phyloP scores from a whole-genome alignment of 2,329 filamentous ascomycete genomes.

The Herpomyces periplanetae region DNA sequence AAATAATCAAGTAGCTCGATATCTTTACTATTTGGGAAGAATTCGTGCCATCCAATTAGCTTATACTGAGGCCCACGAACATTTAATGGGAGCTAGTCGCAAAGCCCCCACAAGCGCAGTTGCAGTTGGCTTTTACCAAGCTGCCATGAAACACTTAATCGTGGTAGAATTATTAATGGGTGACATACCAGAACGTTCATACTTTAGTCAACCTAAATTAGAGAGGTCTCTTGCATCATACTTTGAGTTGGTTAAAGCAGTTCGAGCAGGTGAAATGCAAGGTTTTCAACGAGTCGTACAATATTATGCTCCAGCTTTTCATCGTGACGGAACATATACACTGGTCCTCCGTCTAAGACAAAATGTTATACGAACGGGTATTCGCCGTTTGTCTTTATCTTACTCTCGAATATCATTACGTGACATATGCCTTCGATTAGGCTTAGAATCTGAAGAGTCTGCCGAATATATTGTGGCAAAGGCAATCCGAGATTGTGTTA shows the following conservation, averaged over 20 bases:
- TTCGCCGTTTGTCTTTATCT: constrained; percentile 91
- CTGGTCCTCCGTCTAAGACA: constrained; percentile 73
- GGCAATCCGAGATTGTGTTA: constrained; percentile 84
- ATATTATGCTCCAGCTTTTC: constrained; percentile 43
- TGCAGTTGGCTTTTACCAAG: constrained; percentile 75
- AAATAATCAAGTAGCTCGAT: constrained; percentile 91
- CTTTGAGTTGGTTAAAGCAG: constrained; percentile 66
- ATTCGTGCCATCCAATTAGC: constrained; percentile 84
- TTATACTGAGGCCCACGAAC: constrained; percentile 85
- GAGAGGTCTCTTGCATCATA: constrained; percentile 69
- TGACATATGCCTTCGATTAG: constrained; percentile 81
- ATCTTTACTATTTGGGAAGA: constrained; percentile 81
- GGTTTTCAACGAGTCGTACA: constrained; percentile 64
- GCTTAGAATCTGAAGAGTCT: constrained; percentile 75
- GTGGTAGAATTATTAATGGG: constrained; percentile 94
- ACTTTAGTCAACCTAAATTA: constrained; percentile 58
- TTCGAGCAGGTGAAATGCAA: constrained; percentile 77
- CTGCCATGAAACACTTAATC: constrained; percentile 73
- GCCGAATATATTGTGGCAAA: constrained; percentile 98
- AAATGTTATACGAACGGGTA: constrained; percentile 96
- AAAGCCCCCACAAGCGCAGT: constrained; percentile 70
- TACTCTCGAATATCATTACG: constrained; percentile 89
- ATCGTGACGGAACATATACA: constrained; percentile 73
- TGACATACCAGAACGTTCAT: constrained; percentile 74
- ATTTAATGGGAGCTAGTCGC: constrained; percentile 61